Base-by-base conservation (phyloP, 257 asterid genomes). In the Solanum microdontum region DNA sequence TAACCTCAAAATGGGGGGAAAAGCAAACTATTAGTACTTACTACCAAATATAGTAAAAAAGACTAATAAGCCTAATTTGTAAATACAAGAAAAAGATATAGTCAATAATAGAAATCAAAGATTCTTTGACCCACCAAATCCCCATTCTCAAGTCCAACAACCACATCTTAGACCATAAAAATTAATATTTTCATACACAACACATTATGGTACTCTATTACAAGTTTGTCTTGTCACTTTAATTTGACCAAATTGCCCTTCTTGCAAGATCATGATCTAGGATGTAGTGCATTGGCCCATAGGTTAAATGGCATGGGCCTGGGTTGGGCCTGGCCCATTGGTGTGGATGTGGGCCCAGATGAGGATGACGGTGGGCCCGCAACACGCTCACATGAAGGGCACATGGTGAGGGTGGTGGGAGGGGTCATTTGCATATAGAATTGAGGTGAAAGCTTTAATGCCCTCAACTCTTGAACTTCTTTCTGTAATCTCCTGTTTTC, bases 341-440 rank as follows among this genome's bases (percentile, higher is more conserved):
- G 43, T 11, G 92, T 33, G 36, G 75, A 12, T 11, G 69, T 37
- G 9, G 90, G 86, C 55, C 62, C 55, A 13, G 90, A 39, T 2
- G 92, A n/a, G 14, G 92, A 32, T 15, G 91, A 86, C 2, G 91
- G 69, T 6, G 96, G 94, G 55, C 86, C 90, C 0, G 92, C 93
- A 2, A 95, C 95, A 8, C 94, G 93, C 89, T 95, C 98, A 77
- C 98, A 95, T 8, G 98, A 95, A 85, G 98, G 98, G 91, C 98
- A 95, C 95, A 95, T 95, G 34, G 98, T 94, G 86, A 95, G 96
- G 51, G 98, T 95, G 1, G 98, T 94, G 0, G 97, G 96, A 48
- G 98, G 98, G 30, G 95, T 90, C 95, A 95, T 93, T 77, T 95
- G 98, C 98, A 95, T 93, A 94, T 95, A 94, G 75, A 94, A 86